A percentile compares a stretch with the other conserved stretches of the same genome.
Conservation (phyloP, 2,329 filamentous ascomycete species). For the Pezicula carpinea region DNA sequence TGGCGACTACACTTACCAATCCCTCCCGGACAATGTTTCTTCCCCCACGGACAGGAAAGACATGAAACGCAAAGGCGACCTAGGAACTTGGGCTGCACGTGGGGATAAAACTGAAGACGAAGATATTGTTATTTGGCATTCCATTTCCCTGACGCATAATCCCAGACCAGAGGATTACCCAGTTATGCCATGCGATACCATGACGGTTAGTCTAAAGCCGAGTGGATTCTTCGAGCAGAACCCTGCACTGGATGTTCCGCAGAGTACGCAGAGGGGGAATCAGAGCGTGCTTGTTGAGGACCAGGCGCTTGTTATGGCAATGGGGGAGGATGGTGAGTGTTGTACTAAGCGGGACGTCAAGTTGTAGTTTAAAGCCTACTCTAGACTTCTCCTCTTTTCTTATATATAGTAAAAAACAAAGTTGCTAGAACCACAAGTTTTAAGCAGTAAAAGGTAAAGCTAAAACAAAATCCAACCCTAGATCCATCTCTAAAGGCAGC, state of each 20-base stretch:
- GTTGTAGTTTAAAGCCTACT: no score
- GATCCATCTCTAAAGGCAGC: no score
- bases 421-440: no score
- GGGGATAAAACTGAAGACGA: constrained; percentile 84
- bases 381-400: no score
- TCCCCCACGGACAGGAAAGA: not conserved
- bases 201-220: constrained; percentile 59
- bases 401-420: no score
- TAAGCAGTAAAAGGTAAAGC: no score
- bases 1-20: constrained; percentile 30
- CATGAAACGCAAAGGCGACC: constrained; percentile 6
- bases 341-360: not conserved
- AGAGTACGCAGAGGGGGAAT: not conserved
- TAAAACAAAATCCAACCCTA: no score
- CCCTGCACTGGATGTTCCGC: constrained; percentile 41
- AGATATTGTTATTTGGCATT: constrained; percentile 83
- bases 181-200: constrained; percentile 79
- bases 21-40: constrained; percentile 8
- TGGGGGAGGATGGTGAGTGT: not conserved
- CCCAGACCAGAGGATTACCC: constrained; percentile 84
- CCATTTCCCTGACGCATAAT: constrained; percentile 83
- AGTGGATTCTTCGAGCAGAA: constrained; percentile 47
- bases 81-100: constrained; percentile 69
- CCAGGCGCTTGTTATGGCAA: constrained; percentile 15
- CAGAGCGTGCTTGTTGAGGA: constrained; percentile 29